Evolutionary conservation across 75 land plant species (phyloP), one percentile per base, ranked within the genome.

Genomic region (Adiantum capillusveneris): DNA sequence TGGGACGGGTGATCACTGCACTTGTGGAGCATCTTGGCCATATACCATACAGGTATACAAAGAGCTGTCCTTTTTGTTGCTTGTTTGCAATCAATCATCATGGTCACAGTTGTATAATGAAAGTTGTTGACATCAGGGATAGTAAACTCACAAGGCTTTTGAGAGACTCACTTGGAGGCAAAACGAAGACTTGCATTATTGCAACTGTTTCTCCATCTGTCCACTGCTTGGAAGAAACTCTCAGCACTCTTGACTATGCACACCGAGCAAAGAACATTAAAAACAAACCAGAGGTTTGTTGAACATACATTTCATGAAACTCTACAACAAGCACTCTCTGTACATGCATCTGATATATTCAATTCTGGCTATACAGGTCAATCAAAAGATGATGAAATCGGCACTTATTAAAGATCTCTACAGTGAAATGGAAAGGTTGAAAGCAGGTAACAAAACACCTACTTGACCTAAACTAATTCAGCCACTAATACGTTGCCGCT

Each of bases 311-410:
- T n/a, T n/a, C n/a, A n/a, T n/a, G n/a, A n/a, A n/a, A n/a, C n/a
- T n/a, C n/a, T n/a, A n/a, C n/a, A n/a, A n/a, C n/a, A n/a, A n/a
- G n/a, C n/a, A n/a, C n/a, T n/a, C n/a, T n/a, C n/a, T n/a, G n/a
- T n/a, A n/a, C n/a, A n/a, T n/a, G n/a, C n/a, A n/a, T n/a, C n/a
- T n/a, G n/a, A n/a, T n/a, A n/a, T n/a, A 6, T n/a, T 36, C 57
- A 18, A 22, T 44, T 25, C 41, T 6, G 53, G 16, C 25, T 46
- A 46, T 57, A 26, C 79, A 91, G 97, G 69, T 88, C n/a, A 92
- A 92, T 66, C 97, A 92, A 50, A 92, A 92, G 77, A 88, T 83
- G 82, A 79, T 88, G 90, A 92, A 92, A 70, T 82, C 95, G 57
- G 87, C 95, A n/a, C 31, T 92, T 27, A 84, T 92, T 21, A 92